Evolutionary conservation across 805 yeast genomes (phyloP).

Genomic region (Pichia kluyveri): DNA sequence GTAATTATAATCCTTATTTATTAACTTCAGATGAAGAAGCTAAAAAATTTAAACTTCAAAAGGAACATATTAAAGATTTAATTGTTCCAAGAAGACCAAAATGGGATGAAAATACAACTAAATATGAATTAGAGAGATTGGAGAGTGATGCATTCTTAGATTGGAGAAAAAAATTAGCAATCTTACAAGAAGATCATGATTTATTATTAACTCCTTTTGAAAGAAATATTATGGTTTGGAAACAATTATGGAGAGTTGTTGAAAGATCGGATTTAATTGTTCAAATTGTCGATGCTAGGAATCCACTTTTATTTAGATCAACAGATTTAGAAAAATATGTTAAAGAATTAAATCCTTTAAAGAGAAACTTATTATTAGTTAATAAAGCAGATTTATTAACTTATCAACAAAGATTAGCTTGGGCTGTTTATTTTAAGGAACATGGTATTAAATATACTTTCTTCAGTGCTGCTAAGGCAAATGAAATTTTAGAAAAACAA

Average conservation of each 20-base stretch:
- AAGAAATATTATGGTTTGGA: slow-evolving; percentile 96
- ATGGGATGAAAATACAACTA: slow-evolving; percentile 70
- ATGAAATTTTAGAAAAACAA: slow-evolving; percentile 61
- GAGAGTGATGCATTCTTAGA: slow-evolving; percentile 87
- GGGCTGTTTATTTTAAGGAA: slow-evolving; percentile 78
- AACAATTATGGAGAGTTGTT: slow-evolving; percentile 95
- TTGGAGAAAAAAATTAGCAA: slow-evolving; percentile 90
- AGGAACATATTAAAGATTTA: slow-evolving; percentile 55
- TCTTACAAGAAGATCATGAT: slow-evolving; percentile 75
- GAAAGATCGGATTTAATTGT: slow-evolving; percentile 92
- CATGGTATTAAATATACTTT: slow-evolving; percentile 76
- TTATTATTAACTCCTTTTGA: slow-evolving; percentile 91
- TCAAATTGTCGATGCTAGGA: slow-evolving; percentile 96
- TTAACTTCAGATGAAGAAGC: slow-evolving; percentile 60
- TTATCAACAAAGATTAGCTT: slow-evolving; percentile 61
- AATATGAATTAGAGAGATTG: slow-evolving; percentile 68
- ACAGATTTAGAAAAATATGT: slow-evolving; percentile 78
- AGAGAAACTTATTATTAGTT: slow-evolving; percentile 73
- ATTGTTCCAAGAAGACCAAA: slow-evolving; percentile 90
- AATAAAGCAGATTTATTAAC: slow-evolving; percentile 90
- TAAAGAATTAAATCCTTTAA: slow-evolving; percentile 61
- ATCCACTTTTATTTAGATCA: slow-evolving; percentile 84
- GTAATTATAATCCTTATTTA: slow-evolving; percentile 44
- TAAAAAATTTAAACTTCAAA: slow-evolving; percentile 50
- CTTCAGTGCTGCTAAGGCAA: slow-evolving; percentile 85